phyloP scores from a whole-genome alignment of 2,329 filamentous ascomycete species.

The Talaromyces piceae region DNA sequence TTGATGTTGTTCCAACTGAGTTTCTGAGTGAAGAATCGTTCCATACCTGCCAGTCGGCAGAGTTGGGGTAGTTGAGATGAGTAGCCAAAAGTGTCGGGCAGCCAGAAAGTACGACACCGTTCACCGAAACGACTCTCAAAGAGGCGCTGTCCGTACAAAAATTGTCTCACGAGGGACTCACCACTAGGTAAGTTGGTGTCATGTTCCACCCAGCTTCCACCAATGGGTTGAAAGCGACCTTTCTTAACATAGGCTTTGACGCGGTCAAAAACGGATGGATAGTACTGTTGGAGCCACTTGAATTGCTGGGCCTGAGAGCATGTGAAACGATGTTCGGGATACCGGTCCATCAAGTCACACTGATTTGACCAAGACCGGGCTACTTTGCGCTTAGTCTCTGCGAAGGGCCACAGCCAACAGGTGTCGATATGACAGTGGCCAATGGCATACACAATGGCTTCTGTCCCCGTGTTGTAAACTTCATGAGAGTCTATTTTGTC shows the following conservation, averaged over 20 bases:
- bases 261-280: constrained; percentile 80
- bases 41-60: constrained; percentile 91
- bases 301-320: constrained; percentile 95
- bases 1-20: constrained; percentile 99
- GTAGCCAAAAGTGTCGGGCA: constrained; percentile 97
- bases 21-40: constrained; percentile 94
- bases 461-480: constrained; percentile 70
- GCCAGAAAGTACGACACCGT: constrained; percentile 87
- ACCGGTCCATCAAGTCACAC: constrained; percentile 88
- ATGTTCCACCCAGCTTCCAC: constrained; percentile 97
- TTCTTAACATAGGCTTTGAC: constrained; percentile 87
- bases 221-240: constrained; percentile 87
- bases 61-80: constrained; percentile 90
- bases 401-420: constrained; percentile 98
- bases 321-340: constrained; percentile 86
- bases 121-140: constrained; percentile 90
- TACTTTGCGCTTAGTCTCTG: constrained; percentile 94
- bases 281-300: constrained; percentile 90
- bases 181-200: constrained; percentile 97
- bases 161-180: constrained; percentile 88
- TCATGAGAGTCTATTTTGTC: constrained; percentile 70
- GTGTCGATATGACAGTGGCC: constrained; percentile 98
- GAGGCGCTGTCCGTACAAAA: constrained; percentile 89
- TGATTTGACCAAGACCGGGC: constrained; percentile 95
- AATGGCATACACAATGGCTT: constrained; percentile 76